Conservation (phyloP, 225 moss, liverwort and hornwort genomes). For the Polytrichum formosum region DNA sequence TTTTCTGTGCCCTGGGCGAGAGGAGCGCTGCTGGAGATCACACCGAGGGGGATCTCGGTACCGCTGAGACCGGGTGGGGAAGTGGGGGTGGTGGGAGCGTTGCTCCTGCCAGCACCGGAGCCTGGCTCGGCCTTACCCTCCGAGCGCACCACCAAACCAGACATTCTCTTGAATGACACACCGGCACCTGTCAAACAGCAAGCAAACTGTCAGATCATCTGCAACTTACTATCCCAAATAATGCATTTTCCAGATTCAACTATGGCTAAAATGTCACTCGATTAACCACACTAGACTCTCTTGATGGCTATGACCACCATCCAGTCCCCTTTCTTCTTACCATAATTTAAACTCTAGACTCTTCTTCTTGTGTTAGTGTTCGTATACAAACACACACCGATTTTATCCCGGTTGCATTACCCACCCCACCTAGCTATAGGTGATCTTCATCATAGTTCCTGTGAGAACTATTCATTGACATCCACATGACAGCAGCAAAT, state of each 20-base stretch:
- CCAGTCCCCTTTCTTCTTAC: too few species aligned
- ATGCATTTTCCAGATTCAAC: not conserved
- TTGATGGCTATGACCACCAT: too few species aligned
- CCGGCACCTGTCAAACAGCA: not conserved
- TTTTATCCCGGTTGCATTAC: too few species aligned
- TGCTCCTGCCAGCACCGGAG: constrained; percentile 6
- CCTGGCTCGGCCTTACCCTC: constrained; percentile 30
- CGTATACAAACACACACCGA: too few species aligned
- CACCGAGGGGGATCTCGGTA: constrained; percentile 31
- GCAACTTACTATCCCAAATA: not conserved
- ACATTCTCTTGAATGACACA: constrained; percentile 18
- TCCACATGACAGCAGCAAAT: too few species aligned
- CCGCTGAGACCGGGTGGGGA: constrained; percentile 35
- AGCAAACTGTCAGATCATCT: too few species aligned
- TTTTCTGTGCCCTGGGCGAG: constrained; percentile 29
- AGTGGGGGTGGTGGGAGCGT: constrained; percentile 21
- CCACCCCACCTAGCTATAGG: too few species aligned
- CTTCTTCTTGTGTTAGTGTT: too few species aligned
- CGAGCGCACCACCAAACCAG: constrained; percentile 24
- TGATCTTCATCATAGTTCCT: too few species aligned
- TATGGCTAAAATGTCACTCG: not conserved
- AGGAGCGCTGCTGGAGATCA: constrained; percentile 30
- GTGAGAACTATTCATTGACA: too few species aligned
- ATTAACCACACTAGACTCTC: too few species aligned
- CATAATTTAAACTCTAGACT: too few species aligned